Conservation (phyloP, 1,139 yeast species). For the Komagataea norvegica region DNA sequence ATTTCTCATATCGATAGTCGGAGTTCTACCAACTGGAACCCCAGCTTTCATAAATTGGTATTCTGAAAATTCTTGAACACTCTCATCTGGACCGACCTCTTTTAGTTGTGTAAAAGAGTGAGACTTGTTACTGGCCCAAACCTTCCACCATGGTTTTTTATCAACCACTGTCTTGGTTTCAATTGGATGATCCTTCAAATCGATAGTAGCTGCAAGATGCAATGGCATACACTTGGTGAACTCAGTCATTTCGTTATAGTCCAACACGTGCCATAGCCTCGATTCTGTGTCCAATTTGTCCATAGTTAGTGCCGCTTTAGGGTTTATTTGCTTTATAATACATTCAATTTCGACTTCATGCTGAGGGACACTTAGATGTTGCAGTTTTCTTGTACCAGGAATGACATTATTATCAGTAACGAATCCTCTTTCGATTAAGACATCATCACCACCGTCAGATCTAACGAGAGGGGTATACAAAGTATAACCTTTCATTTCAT, state of each 20-base stretch:
- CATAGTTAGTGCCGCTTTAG: slow-evolving; percentile 66
- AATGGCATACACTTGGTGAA: slow-evolving; percentile 66
- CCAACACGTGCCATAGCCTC: slow-evolving; percentile 64
- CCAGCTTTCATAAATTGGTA: slow-evolving; percentile 66
- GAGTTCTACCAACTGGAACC: slow-evolving; percentile 82
- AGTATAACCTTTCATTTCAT: slow-evolving; percentile 74
- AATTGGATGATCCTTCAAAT: slow-evolving; percentile 49
- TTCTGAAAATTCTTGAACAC: slow-evolving; percentile 36
- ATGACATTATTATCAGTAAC: slow-evolving; percentile 66
- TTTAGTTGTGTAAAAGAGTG: slow-evolving; percentile 11
- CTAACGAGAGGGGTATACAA: slow-evolving; percentile 81
- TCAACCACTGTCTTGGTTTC: slow-evolving; percentile 15
- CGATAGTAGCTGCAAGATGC: slow-evolving; percentile 71
- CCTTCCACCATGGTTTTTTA: slow-evolving; percentile 31
- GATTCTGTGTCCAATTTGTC: slow-evolving; percentile 65
- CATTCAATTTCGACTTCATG: slow-evolving; percentile 75
- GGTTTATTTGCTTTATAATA: slow-evolving; percentile 67
- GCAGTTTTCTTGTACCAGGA: slow-evolving; percentile 57
- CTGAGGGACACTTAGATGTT: slow-evolving; percentile 64
- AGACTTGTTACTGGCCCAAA: slow-evolving; percentile 27
- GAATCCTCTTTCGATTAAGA: slow-evolving; percentile 92
- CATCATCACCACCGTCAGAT: slow-evolving; percentile 63
- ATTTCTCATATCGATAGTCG: slow-evolving; percentile 75
- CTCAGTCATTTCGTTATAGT: slow-evolving; percentile 75
- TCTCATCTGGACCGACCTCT: slow-evolving; percentile 14